Evolutionary conservation across 2,329 filamentous ascomycete species (phyloP).

Genomic region (Ophiocordyceps unilateralis): DNA sequence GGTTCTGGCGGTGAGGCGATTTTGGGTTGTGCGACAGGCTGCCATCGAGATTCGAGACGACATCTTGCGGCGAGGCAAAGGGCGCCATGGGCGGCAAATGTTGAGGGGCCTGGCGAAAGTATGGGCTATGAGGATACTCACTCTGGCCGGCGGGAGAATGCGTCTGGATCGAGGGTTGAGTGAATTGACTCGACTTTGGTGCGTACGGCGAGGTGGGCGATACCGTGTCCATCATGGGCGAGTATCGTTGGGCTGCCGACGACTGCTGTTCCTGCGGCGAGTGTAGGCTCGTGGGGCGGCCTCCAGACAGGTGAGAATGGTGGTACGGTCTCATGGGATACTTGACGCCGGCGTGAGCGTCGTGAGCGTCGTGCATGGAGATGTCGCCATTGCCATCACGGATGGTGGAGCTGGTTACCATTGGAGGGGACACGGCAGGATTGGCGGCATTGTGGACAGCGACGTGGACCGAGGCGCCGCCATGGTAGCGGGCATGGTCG

Average conservation of each 20-base stretch:
- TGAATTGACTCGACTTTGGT: slow-evolving; percentile 40
- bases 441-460: slow-evolving; percentile 24
- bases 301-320: slow-evolving; percentile 48
- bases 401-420: slow-evolving; percentile 32
- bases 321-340: slow-evolving; percentile 68
- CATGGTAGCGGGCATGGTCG: slow-evolving; percentile 52
- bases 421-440: slow-evolving; percentile 36
- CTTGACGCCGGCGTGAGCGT: slow-evolving; percentile 73
- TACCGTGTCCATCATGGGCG: slow-evolving; percentile 70
- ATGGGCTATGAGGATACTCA: slow-evolving; percentile 42
- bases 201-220: slow-evolving; percentile 68
- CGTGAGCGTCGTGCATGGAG: slow-evolving; percentile 71
- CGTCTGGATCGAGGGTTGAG: slow-evolving; percentile 36
- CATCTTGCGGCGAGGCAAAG: slow-evolving; percentile 50
- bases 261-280: slow-evolving; percentile 50
- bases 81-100: slow-evolving; percentile 61
- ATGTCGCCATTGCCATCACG: slow-evolving; percentile 62
- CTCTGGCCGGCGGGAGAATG: slow-evolving; percentile 64
- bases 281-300: slow-evolving; percentile 44
- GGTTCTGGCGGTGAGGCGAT: slow-evolving; percentile 36
- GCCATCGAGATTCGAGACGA: slow-evolving; percentile 54
- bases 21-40: slow-evolving; percentile 40
- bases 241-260: slow-evolving; percentile 77
- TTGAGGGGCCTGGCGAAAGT: slow-evolving; percentile 37
- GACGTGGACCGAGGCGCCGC: slow-evolving; percentile 14